Base-by-base conservation (phyloP, 2,329 filamentous ascomycete species). In the Monilinia laxa region DNA sequence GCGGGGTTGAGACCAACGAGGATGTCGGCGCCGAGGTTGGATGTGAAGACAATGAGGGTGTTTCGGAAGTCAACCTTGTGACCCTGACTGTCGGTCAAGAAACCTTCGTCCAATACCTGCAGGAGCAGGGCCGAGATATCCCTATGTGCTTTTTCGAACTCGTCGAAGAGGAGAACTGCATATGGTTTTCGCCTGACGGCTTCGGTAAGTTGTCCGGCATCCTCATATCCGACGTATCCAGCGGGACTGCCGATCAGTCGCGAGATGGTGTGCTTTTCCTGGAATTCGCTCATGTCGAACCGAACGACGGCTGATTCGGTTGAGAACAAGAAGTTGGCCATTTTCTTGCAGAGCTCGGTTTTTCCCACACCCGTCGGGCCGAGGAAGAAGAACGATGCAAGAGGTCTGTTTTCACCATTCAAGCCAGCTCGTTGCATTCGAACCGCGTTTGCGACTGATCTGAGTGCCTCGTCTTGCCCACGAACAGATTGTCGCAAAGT, bases 241-340 rank as follows among this genome's bases (percentile, higher is more conserved):
- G 95, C 94, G 0, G 95, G 95, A 3, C 91, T 90, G 28, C 95
- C 95, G 71, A 98, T 97, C 42, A 98, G 85, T 23, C 94, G 86
- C 38, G 92, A 96, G 66, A 98, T 91, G 4, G 95, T 98, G 76
- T 98, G 94, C 78, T 96, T 97, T 77, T 98, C 95, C 76, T 96
- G 93, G 77, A 97, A 98, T 76, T 99, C 95, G 73, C 88, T 92
- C 95, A 98, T 98, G 78, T 98, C 95, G 78, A 98, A 98, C 45
- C 95, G 86, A 45, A 97, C 87, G 35, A 99, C 92, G 3, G 95
- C 94, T 38, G 88, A 87, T 73, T 97, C 92, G 1, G 92, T 97
- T 0, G 91, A 95, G 80, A 98, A 99, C 49, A 99, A 82, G 80
- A 97, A 98, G 67, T 85, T 86, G 1, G 95, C 95, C 73, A 99